Evolutionary conservation across 1,284 basidiomycete genomes (phyloP), one percentile per base, ranked within the genome.

Genomic region (Malassezia slooffiae): DNA sequence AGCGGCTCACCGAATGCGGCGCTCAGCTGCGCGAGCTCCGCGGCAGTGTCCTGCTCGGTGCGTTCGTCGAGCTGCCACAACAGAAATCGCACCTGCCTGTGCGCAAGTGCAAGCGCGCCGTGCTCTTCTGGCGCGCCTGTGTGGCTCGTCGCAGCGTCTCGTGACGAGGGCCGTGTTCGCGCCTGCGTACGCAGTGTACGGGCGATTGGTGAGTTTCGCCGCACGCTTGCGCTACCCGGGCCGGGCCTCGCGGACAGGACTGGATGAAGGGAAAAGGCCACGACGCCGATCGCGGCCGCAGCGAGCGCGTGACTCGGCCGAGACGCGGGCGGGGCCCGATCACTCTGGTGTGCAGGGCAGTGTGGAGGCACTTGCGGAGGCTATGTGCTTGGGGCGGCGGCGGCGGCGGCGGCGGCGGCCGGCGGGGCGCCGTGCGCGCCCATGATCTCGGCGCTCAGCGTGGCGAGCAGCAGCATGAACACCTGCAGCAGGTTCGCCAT

Each of bases 401-500:
- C n/a, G n/a, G n/a, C n/a, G n/a, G n/a, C n/a, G n/a, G n/a, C n/a
- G n/a, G n/a, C n/a, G n/a, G n/a, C n/a, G n/a, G n/a, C n/a, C n/a
- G n/a, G n/a, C n/a, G n/a, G n/a, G n/a, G n/a, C n/a, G n/a, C n/a
- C n/a, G n/a, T 26, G 35, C 16, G 33, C 37, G 17, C 42, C 42
- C 8, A 62, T 43, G 10, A 60, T 34, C 11, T 27, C 32, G 1
- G 49, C 45, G 28, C 46, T 58, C 0, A 52, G 33, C 5, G 53
- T 47, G 1, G 59, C 54, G 21, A 61, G 34, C 3, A 48, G 48
- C 8, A 64, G 54, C 57, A 64, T 82, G 77, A 82, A 87, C 20
- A 85, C 74, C 38, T 85, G 74, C 38, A 89, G 71, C 33, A 87
- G 70, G 2, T 84, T 87, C 1, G 83, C 79, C 56, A 88, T 85